Base-by-base conservation (phyloP, 768 basidiomycete genomes). In the Trametes cubensis region DNA sequence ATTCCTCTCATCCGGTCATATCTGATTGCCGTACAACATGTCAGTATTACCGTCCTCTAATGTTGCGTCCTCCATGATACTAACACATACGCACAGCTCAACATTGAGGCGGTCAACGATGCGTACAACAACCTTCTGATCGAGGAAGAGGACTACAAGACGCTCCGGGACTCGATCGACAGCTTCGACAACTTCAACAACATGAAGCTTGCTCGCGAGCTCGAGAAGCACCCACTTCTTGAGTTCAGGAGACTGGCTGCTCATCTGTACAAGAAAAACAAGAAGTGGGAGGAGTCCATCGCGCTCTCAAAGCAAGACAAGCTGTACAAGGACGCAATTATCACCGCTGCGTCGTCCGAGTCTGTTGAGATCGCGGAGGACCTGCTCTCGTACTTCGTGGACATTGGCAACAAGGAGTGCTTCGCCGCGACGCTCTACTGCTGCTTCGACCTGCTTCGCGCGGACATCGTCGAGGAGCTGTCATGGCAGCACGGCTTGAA, bases 151-250 rank as follows among this genome's bases (percentile, higher is more conserved):
- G 96, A 99, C 73, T 94, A 95, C 81, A 94, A 96, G 76, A 98
- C 96, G 0, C 84, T 99, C 8, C 91, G 96, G 10, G 97, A 97
- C 74, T 95, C 94, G 11, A 95, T 98, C 55, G 96, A 98, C 77
- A 95, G 95, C 74, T 95, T 97, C 71, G 95, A 98, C 77, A 98
- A 97, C 77, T 99, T 97, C 79, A 92, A 98, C 76, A 94, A 92
- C 68, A 86, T 94, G 62, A 82, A 79, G 30, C 86, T 99, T 34
- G 95, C 96, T 0, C 84, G 84, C 69, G 85, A 91, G 52, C 76
- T 99, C 58, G 94, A 97, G 76, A 85, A 84, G 66, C 96, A 98
- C 70, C 90, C 90, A 57, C 83, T 98, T 20, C 81, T 99, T 20
- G 97, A 98, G 74, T 98, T 98, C 85, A 84, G 97, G 44, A 81